phyloP scores from a whole-genome alignment of 2,329 filamentous ascomycete species.

The Alternaria triticina region DNA sequence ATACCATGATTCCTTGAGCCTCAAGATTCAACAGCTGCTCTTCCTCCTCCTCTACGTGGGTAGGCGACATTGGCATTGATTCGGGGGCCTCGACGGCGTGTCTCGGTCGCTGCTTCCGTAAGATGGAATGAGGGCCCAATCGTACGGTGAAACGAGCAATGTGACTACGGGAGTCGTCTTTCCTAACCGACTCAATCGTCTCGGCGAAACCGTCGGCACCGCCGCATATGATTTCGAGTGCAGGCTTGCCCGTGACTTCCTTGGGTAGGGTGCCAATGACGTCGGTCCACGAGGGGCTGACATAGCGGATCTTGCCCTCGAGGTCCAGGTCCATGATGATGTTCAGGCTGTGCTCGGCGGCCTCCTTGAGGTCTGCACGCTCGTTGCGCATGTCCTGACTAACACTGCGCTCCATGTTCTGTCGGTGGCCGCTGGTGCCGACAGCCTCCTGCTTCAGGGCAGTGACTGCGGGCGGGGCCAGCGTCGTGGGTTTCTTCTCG shows the following conservation, averaged over 20 bases:
- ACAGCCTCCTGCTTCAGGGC: slow-evolving; percentile 52
- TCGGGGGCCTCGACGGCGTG: slow-evolving; percentile 38
- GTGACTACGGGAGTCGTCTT: slow-evolving; percentile 90
- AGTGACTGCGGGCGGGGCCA: slow-evolving; percentile 53
- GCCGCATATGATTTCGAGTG: slow-evolving; percentile 81
- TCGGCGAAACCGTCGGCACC: slow-evolving; percentile 82
- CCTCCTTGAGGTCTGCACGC: slow-evolving; percentile 90
- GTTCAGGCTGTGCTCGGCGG: slow-evolving; percentile 94
- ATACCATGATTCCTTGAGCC: slow-evolving; percentile 98
- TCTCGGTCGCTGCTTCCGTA: slow-evolving; percentile 39
- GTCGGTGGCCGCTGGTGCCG: slow-evolving; percentile 29
- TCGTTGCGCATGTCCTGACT: slow-evolving; percentile 93
- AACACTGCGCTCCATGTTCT: slow-evolving; percentile 67
- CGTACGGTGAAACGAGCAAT: slow-evolving; percentile 60
- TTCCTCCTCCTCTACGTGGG: slow-evolving; percentile 38
- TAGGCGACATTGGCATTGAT: slow-evolving; percentile 37
- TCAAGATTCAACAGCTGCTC: slow-evolving; percentile 77
- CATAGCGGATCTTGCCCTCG: slow-evolving; percentile 90
- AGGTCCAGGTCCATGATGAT: slow-evolving; percentile 94
- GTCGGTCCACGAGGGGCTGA: slow-evolving; percentile 94
- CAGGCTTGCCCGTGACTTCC: slow-evolving; percentile 74
- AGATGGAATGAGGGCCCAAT: slow-evolving; percentile 45
- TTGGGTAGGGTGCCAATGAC: slow-evolving; percentile 82
- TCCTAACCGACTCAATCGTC: slow-evolving; percentile 80
- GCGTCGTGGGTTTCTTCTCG: slow-evolving; percentile 37